Evolutionary conservation across 1,139 yeast genomes (phyloP), one percentile per base, ranked within the genome.

Genomic region (Candida freyschussii): DNA sequence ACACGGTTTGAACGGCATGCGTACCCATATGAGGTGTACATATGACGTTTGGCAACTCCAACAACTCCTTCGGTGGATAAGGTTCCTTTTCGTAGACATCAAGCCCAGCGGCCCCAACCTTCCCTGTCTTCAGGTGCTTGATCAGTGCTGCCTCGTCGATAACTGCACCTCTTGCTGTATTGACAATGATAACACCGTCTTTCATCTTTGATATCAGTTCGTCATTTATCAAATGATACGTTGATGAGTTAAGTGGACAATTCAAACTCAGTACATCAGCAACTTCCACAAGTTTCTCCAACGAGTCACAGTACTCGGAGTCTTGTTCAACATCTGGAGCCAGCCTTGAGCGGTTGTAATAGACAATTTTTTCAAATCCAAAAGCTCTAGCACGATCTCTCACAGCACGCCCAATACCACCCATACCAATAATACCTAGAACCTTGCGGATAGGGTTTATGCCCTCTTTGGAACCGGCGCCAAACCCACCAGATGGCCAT

Each of bases 21-120:
- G 87, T 78, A 0, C 86, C 94, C 29, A 81, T 55, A 54, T 84
- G 94, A 5, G 94, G 94, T n/a, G 85, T 75, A 30, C 79, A 57
- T 0, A 75, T 57, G 16, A 78, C 80, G 24, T 78, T 79, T 33
- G 69, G 63, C 43, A 83, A 62, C 7, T 56, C 56, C 22, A 69
- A 42, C 23, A 79, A 62, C 14, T 59, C 73, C 5, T 65, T 64
- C 39, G 72, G 68, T 8, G 78, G 67, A 1, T 32, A 25, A 7
- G 94, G 94, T 56, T 86, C 96, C 15, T 69, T 53, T 48, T 78
- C 81, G 55, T 65, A 84, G 4, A 85, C 95, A 52, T 85, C 95
- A 29, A 81, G 61, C 0, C 95, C 96, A 4, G 80, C 84, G 48
- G 78, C 75, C 25, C 72, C 59, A 5, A 87, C 62, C 40, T 77